Evolutionary conservation across 495 filamentous ascomycete genomes (phyloP).

Genomic region (Penicillium herquei): DNA sequence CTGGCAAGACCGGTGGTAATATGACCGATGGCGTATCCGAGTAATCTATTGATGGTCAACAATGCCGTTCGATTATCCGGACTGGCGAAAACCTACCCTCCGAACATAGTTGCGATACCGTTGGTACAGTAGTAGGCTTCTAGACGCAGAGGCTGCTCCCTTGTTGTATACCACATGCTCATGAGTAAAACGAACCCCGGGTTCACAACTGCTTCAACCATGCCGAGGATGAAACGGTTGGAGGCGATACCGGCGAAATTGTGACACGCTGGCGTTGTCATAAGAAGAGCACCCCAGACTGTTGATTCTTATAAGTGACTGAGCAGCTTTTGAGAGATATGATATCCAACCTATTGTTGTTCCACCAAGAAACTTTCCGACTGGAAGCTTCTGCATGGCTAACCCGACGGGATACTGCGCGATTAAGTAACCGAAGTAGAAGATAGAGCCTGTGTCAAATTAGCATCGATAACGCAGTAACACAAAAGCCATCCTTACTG

Average conservation of each 20-base stretch:
- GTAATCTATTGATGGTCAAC: slow-evolving; percentile 28
- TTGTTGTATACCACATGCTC: slow-evolving; percentile 55
- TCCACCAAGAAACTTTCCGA: slow-evolving; percentile 49
- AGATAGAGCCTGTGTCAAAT: slow-evolving; percentile 40
- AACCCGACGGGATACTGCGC: slow-evolving; percentile 53
- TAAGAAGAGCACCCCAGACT: slow-evolving; percentile 43
- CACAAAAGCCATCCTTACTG: slow-evolving; percentile 10
- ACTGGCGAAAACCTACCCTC: slow-evolving; percentile 31
- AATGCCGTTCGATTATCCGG: not conserved
- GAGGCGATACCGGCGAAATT: slow-evolving; percentile 44
- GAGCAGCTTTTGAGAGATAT: not conserved
- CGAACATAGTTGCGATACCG: slow-evolving; percentile 55
- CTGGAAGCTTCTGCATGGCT: slow-evolving; percentile 51
- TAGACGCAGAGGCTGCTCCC: slow-evolving; percentile 55
- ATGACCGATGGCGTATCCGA: slow-evolving; percentile 55
- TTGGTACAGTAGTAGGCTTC: slow-evolving; percentile 56
- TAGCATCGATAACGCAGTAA: not conserved
- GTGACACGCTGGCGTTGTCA: slow-evolving; percentile 39
- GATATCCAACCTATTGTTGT: slow-evolving; percentile 31
- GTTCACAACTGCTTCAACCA: slow-evolving; percentile 55
- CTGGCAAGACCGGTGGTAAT: slow-evolving; percentile 38
- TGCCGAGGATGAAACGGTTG: slow-evolving; percentile 50
- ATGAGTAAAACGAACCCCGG: slow-evolving; percentile 58
- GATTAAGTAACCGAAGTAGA: slow-evolving; percentile 55
- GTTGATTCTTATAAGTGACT: not conserved